Conservation (phyloP, 495 filamentous ascomycete species). For the Lasiosphaeria ovina region DNA sequence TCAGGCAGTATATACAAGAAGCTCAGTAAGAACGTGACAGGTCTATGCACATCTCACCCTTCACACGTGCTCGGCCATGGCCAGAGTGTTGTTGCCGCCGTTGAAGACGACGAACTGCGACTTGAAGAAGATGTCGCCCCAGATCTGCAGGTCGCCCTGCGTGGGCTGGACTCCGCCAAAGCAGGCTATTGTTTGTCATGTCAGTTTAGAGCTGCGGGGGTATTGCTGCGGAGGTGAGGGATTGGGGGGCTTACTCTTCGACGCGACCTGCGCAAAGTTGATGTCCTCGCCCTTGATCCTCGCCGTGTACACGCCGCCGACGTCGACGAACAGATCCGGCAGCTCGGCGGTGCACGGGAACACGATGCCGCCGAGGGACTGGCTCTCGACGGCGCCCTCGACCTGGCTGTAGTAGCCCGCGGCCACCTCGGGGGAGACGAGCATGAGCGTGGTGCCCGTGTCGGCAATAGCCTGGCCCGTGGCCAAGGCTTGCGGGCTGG, state of each 20-base stretch:
- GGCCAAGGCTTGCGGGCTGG: slow-evolving; percentile 23
- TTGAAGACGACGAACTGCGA: slow-evolving; percentile 79
- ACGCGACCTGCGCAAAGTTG: slow-evolving; percentile 60
- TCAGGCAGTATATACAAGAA: too few species aligned
- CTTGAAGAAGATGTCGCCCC: slow-evolving; percentile 79
- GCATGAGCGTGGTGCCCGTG: slow-evolving; percentile 70
- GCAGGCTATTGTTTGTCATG: slow-evolving; percentile 49
- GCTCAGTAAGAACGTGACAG: background rate
- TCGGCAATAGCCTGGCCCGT: slow-evolving; percentile 64
- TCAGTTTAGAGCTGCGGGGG: slow-evolving; percentile 10
- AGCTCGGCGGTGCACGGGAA: slow-evolving; percentile 61
- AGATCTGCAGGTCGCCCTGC: slow-evolving; percentile 61
- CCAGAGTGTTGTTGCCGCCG: slow-evolving; percentile 57
- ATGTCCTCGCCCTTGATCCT: slow-evolving; percentile 65
- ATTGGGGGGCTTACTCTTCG: slow-evolving; percentile 27
- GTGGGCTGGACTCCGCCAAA: slow-evolving; percentile 71
- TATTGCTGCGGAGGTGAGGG: too few species aligned
- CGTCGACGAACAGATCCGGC: slow-evolving; percentile 64
- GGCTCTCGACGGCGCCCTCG: slow-evolving; percentile 48
- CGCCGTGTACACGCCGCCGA: slow-evolving; percentile 60
- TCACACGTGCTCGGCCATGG: slow-evolving; percentile 55
- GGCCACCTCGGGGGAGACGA: slow-evolving; percentile 62
- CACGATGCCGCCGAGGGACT: slow-evolving; percentile 56
- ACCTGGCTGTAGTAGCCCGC: slow-evolving; percentile 63
- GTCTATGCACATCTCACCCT: background rate